phyloP scores from a whole-genome alignment of 2,329 filamentous ascomycete species.

The Ophiognomonia clavigignenti-juglandacearum region DNA sequence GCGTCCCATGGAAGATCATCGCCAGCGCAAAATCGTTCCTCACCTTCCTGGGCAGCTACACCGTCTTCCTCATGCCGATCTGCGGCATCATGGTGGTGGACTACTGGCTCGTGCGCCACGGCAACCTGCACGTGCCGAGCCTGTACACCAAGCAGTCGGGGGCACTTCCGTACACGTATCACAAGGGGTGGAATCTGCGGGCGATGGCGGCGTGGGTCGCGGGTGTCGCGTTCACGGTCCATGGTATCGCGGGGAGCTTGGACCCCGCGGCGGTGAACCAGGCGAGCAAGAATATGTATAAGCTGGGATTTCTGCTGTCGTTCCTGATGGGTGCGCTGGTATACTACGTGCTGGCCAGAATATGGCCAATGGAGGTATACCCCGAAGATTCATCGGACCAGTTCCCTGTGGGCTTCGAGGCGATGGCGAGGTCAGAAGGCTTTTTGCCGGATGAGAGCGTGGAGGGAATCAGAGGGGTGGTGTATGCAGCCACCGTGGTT shows the following conservation, averaged over 20 bases:
- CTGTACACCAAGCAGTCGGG: conserved; percentile 24
- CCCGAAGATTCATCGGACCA: not conserved
- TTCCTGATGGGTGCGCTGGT: conserved; percentile 24
- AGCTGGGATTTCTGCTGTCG: conserved; percentile 28
- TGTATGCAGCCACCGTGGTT: not conserved
- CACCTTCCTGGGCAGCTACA: conserved; percentile 36
- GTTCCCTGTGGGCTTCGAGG: not conserved
- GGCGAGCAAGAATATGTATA: conserved; percentile 29
- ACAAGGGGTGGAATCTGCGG: conserved; percentile 26
- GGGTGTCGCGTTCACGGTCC: conserved; percentile 28
- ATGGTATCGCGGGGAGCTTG: conserved; percentile 26
- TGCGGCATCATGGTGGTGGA: conserved; percentile 32
- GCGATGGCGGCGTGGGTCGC: conserved; percentile 25
- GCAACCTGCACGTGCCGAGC: conserved; percentile 34
- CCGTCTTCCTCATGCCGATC: conserved; percentile 36
- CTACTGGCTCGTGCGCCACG: conserved; percentile 30
- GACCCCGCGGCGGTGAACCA: conserved; percentile 26
- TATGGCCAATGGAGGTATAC: conserved; percentile 14
- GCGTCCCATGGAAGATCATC: conserved; percentile 39
- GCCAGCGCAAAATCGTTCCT: conserved; percentile 33
- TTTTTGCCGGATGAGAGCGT: not conserved
- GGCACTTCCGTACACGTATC: conserved; percentile 27
- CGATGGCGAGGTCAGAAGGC: not conserved
- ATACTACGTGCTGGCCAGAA: conserved; percentile 23
- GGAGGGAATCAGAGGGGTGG: not conserved